A percentile compares a stretch with the other conserved stretches of the same genome.
Conservation (phyloP, 2,329 filamentous ascomycete species). For the Pseudopithomyces chartarum region DNA sequence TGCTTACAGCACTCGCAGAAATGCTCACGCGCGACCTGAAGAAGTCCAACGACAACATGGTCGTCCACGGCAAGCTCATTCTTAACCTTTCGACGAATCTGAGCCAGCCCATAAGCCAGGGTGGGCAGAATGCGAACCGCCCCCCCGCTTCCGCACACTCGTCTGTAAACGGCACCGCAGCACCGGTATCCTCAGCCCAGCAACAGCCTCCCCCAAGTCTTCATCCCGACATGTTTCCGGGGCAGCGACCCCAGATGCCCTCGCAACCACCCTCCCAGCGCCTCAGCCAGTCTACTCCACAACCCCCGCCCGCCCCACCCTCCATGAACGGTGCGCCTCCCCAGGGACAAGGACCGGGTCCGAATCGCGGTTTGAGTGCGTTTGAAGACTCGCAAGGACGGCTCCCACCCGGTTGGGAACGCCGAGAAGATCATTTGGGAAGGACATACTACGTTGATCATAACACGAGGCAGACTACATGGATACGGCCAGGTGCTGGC, state of each 20-base stretch:
- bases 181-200: slow-evolving; percentile 44
- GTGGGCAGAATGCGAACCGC: slow-evolving; percentile 43
- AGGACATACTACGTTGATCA: slow-evolving; percentile 98
- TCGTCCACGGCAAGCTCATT: slow-evolving; percentile 97
- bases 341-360: slow-evolving; percentile 44
- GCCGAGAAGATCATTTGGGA: slow-evolving; percentile 91
- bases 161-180: slow-evolving; percentile 45
- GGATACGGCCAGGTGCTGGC: slow-evolving; percentile 84
- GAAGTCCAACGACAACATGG: slow-evolving; percentile 96
- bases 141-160: slow-evolving; percentile 47
- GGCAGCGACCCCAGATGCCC: slow-evolving; percentile 33
- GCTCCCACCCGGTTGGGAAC: slow-evolving; percentile 91
- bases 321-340: slow-evolving; percentile 33
- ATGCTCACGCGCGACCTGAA: slow-evolving; percentile 98
- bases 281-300: slow-evolving; percentile 34
- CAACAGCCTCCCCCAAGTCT: slow-evolving; percentile 45
- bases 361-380: slow-evolving; percentile 69
- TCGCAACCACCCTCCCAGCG: slow-evolving; percentile 31
- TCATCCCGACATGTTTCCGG: slow-evolving; percentile 45
- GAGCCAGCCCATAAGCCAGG: slow-evolving; percentile 66
- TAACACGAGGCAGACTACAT: slow-evolving; percentile 94
- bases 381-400: slow-evolving; percentile 97
- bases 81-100: slow-evolving; percentile 95
- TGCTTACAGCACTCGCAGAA: slow-evolving; percentile 58
- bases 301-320: slow-evolving; percentile 35